Conservation (phyloP, 2,329 filamentous ascomycete genomes). For the Zasmidium cellare region DNA sequence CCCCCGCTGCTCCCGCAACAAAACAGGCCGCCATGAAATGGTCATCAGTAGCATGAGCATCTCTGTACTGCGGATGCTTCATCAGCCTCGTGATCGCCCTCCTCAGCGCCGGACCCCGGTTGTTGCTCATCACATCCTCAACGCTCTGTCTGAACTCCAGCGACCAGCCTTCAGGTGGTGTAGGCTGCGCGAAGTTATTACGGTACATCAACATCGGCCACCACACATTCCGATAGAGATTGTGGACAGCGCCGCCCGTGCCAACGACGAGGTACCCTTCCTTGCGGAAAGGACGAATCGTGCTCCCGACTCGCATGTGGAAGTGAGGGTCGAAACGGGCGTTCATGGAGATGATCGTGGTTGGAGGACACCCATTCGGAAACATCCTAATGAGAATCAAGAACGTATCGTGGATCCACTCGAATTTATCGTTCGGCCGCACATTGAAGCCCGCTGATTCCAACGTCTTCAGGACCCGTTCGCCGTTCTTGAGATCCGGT, state of each 20-base stretch:
- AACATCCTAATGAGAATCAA: slow-evolving; percentile 71
- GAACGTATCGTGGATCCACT: slow-evolving; percentile 74
- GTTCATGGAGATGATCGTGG: slow-evolving; percentile 60
- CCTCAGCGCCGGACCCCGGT: slow-evolving; percentile 55
- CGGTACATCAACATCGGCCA: slow-evolving; percentile 62
- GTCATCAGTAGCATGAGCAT: slow-evolving; percentile 70
- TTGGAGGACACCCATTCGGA: slow-evolving; percentile 63
- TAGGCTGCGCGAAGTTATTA: slow-evolving; percentile 63
- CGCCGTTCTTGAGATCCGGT: slow-evolving; percentile 57
- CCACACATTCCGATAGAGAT: slow-evolving; percentile 69
- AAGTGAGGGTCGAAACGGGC: slow-evolving; percentile 57
- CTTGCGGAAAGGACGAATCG: slow-evolving; percentile 56
- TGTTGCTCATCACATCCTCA: slow-evolving; percentile 59
- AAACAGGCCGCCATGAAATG: slow-evolving; percentile 69
- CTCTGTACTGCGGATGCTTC: slow-evolving; percentile 66
- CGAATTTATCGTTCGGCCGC: slow-evolving; percentile 55
- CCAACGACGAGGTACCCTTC: slow-evolving; percentile 59
- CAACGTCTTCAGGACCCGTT: slow-evolving; percentile 54
- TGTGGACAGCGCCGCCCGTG: slow-evolving; percentile 67
- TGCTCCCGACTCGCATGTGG: slow-evolving; percentile 58
- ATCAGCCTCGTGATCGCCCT: slow-evolving; percentile 61
- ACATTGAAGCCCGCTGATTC: slow-evolving; percentile 56
- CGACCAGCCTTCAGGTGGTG: slow-evolving; percentile 60
- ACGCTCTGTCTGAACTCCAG: slow-evolving; percentile 67
- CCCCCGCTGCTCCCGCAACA: slow-evolving; percentile 58